Conservation (phyloP, 2,329 filamentous ascomycete species). For the Penicillium thymicola region DNA sequence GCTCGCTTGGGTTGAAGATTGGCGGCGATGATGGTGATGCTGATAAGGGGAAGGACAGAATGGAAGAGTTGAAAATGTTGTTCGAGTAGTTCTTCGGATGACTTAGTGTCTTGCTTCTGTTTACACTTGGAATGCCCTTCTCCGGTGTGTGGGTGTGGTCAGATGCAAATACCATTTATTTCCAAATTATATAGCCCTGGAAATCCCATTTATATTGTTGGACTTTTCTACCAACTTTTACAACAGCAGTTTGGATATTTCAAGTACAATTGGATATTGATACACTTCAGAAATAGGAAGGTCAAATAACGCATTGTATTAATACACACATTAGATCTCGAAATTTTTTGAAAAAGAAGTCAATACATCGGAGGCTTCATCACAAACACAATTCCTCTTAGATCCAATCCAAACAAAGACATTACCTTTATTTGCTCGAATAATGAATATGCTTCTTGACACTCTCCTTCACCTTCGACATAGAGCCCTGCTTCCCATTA, state of each 20-base stretch:
- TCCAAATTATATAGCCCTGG: neutral
- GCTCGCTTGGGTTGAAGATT: conserved; percentile 93
- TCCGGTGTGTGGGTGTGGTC: neutral
- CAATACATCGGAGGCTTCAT: neutral
- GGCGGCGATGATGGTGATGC: conserved; percentile 83
- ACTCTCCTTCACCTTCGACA: conserved; percentile 24
- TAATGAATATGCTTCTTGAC: conserved; percentile 19
- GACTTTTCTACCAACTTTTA: neutral
- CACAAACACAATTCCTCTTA: neutral
- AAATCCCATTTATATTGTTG: no score
- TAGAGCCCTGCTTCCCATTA: conserved; percentile 14
- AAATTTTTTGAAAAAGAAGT: neutral
- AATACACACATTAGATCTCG: neutral
- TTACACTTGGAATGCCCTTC: neutral
- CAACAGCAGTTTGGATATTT: neutral
- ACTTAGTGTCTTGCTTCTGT: neutral
- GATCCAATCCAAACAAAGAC: neutral
- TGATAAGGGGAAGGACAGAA: conserved; percentile 82
- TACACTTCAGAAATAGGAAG: neutral
- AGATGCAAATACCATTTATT: neutral
- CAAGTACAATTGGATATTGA: conserved; percentile 3
- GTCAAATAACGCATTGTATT: neutral
- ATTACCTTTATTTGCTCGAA: conserved; percentile 1
- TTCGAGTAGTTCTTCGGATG: conserved; percentile 45
- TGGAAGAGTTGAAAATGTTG: conserved; percentile 91